Evolutionary conservation across 2,329 filamentous ascomycete species (phyloP), one percentile per base, ranked within the genome.

Genomic region (Blumeriella jaapii): DNA sequence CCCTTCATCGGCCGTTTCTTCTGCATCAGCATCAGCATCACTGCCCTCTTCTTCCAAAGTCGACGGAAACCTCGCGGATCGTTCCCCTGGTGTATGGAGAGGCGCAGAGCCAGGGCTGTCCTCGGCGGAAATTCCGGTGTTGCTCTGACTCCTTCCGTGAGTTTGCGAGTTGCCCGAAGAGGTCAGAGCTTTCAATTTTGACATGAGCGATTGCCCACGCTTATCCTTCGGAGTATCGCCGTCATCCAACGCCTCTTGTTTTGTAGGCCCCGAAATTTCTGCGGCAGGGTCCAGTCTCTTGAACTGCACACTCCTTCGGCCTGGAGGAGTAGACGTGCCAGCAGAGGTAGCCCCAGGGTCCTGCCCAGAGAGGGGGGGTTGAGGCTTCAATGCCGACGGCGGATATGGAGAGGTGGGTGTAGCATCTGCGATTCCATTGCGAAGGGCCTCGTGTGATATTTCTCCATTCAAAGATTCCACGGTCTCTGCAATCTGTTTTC

Each of bases 1-100:
- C n/a, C 68, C 69, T 53, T 94, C 87, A 34, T 86, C 84, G 0
- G 78, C 82, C 28, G 85, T 93, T 54, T 91, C 84, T 55, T 93
- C 87, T 1, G 79, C 83, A 55, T 93, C 87, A 1, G 79, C 83
- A 51, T 82, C 78, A 10, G 67, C 74, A 55, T 87, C 83, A 55
- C 76, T 82, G 13, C 73, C 75, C 42, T 68, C 69, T 40, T 71
- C 69, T 40, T 60, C 55, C 36, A 75, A 55, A 1, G 67, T 72
- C 13, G 68, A 63, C 7, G 69, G 69, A 44, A 74, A 63, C 38
- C 64, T 62, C 29, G 65, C 60, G 14, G 58, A 51, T 24, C 68
- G 62, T 2, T 59, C 52, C 5, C 58, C 51, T 1, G 61, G 63
- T 2, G 74, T 70, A 8, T 71, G 71, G 44, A 57, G 65, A 4